These are phyloP conservation scores for Ceratobasidium sp. DNA, from an alignment of 1,284 basidiomycete genomes.

Conservation along the genomic window DNA sequence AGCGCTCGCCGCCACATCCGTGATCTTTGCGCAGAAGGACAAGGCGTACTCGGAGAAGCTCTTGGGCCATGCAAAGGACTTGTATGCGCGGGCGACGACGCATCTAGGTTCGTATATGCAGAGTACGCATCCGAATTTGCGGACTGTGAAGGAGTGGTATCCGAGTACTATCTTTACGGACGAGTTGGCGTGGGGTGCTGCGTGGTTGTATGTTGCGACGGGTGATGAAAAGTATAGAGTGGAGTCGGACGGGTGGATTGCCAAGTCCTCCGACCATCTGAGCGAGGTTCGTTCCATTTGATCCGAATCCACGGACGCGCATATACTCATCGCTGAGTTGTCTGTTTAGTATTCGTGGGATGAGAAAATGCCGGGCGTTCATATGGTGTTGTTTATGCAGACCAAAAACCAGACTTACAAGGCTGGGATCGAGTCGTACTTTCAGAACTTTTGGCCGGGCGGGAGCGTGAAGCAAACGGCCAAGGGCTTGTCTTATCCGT, in stretches of 20 bases:
- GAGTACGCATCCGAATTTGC: slow-evolving; percentile 40
- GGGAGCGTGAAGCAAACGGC: slow-evolving; percentile 46
- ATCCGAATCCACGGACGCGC: not conserved
- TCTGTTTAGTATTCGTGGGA: slow-evolving; percentile 45
- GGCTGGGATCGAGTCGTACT: slow-evolving; percentile 35
- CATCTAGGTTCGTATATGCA: slow-evolving; percentile 41
- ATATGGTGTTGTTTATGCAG: slow-evolving; percentile 29
- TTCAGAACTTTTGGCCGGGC: slow-evolving; percentile 40
- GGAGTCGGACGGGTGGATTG: slow-evolving; percentile 31
- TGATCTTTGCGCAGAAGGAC: slow-evolving; percentile 37
- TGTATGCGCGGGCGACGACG: slow-evolving; percentile 41
- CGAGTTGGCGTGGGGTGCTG: slow-evolving; percentile 44
- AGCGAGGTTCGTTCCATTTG: slow-evolving; percentile 10
- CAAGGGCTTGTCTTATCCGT: slow-evolving; percentile 32
- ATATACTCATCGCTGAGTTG: not conserved
- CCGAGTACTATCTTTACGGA: slow-evolving; percentile 40
- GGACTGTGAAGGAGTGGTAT: slow-evolving; percentile 44
- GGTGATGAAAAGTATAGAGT: slow-evolving; percentile 31
- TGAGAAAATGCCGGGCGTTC: slow-evolving; percentile 37
- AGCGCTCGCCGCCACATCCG: slow-evolving; percentile 41
- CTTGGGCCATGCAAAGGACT: slow-evolving; percentile 36
- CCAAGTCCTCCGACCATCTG: slow-evolving; percentile 31
- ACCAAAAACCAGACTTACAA: slow-evolving; percentile 43
- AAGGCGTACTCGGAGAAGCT: slow-evolving; percentile 42
- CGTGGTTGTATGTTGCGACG: slow-evolving; percentile 45